A percentile compares a stretch with the other conserved stretches of the same genome.
These are phyloP conservation scores for Diplodia corticola DNA, from an alignment of 2,329 filamentous ascomycete genomes.

Conservation along the genomic window DNA sequence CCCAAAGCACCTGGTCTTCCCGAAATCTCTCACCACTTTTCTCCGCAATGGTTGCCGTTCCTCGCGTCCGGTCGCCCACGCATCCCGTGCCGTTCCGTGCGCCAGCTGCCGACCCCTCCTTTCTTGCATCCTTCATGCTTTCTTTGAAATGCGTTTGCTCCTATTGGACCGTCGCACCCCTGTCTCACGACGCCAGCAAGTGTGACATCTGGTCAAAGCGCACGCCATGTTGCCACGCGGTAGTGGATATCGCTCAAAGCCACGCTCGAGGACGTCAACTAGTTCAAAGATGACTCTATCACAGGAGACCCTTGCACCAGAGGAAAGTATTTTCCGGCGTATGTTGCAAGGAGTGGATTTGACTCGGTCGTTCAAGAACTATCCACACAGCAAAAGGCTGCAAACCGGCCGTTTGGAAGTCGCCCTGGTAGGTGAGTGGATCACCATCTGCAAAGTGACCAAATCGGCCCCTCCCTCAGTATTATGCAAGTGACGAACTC, in stretches of 20 bases:
- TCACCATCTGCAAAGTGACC: not conserved
- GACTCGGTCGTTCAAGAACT: not conserved
- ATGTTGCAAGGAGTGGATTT: not conserved
- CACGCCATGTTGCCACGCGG: constrained; percentile 7
- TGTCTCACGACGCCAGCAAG: not conserved
- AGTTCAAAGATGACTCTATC: not conserved
- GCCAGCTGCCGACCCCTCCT: constrained; percentile 9
- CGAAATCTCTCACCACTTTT: not conserved
- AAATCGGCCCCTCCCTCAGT: not conserved
- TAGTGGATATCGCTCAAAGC: constrained; percentile 16
- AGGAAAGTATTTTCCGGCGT: not conserved
- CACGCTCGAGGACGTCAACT: not conserved
- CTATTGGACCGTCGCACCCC: not conserved
- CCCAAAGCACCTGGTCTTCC: not conserved
- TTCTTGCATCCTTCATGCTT: not conserved
- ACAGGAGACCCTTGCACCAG: not conserved
- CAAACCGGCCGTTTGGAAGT: no score
- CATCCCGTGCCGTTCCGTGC: constrained; percentile 3
- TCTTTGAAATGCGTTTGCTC: constrained; percentile 9
- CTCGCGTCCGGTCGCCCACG: not conserved
- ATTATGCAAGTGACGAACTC: no score
- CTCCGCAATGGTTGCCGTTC: not conserved
- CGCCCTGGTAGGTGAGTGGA: not conserved
- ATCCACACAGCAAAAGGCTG: no score
- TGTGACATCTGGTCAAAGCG: constrained; percentile 13